Percentiles rank a stretch among this genome's conserved stretches.
phyloP scores from a whole-genome alignment of 108 stramenopile genomes.

The Cyclotella kingstonii region DNA sequence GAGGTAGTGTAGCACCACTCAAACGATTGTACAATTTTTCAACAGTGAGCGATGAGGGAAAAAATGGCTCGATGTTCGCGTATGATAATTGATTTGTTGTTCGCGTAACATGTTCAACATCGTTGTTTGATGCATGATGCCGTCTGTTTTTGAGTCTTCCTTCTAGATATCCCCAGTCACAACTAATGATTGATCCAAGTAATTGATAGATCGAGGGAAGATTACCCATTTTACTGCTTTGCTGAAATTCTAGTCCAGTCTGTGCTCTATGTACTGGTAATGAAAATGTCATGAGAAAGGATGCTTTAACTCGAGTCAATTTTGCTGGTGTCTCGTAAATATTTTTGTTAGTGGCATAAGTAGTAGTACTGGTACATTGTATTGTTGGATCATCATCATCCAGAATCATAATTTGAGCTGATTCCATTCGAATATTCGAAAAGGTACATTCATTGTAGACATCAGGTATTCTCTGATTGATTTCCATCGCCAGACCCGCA shows the following conservation, averaged over 20 bases:
- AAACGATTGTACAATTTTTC: too few relatives aligned
- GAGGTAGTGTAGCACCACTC: too few relatives aligned
- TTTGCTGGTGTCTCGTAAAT: neutral
- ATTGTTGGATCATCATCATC: neutral
- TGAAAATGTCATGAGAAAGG: conserved; percentile 51
- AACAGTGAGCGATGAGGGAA: too few relatives aligned
- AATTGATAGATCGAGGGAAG: conserved; percentile 43
- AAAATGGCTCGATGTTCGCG: too few relatives aligned
- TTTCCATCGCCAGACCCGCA: conserved; percentile 35
- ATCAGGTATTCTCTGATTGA: conserved; percentile 5
- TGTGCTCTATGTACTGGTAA: conserved; percentile 26
- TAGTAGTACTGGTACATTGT: neutral
- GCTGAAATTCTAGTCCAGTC: neutral
- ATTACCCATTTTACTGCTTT: neutral
- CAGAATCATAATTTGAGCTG: conserved; percentile 22
- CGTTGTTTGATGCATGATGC: neutral
- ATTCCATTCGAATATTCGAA: conserved; percentile 32
- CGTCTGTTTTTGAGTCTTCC: conserved; percentile 23
- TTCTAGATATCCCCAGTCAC: conserved; percentile 63
- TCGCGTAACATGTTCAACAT: neutral
- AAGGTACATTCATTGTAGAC: conserved; percentile 25
- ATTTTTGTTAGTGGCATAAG: neutral
- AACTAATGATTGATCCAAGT: conserved; percentile 56
- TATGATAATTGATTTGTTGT: neutral
- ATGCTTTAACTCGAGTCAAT: conserved; percentile 14